Base-by-base conservation (phyloP, 495 filamentous ascomycete species). In the Corynascus novoguineensis region DNA sequence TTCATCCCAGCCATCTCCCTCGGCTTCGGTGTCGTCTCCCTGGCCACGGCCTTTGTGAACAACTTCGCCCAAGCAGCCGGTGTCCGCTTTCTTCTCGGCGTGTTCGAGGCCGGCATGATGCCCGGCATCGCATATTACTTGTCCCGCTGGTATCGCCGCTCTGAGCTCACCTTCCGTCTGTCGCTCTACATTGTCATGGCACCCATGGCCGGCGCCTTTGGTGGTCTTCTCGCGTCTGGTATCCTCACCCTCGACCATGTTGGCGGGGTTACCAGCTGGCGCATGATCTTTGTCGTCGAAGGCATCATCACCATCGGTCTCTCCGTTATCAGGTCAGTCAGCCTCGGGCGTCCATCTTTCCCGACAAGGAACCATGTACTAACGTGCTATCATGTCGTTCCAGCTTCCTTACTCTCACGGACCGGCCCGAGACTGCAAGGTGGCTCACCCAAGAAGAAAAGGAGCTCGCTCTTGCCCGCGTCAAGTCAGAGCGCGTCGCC, bases 71-170 rank as follows among this genome's bases (percentile, higher is more conserved):
- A 63, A 28, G 72, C 64, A 38, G 77, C 63, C 51, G 78, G 68
- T 1, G 75, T 81, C 11, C 77, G 78, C 11, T 81, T 81, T 55
- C 44, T 81, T 0, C 78, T 90, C 3, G 85, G 84, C 4, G 67
- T 82, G 15, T 85, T 86, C 56, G 85, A 89, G 67, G 80, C 85
- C 17, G 86, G 85, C 34, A 76, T 90, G 75, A 63, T 89, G 65
- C 86, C 86, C n/a, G 85, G 85, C 6, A 86, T 87, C 17, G 81
- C 83, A 1, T 89, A 88, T 68, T 88, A 88, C 58, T 63, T 90
- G 5, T 85, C 82, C 0, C 75, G 85, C 22, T 89, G 85, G 85
- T 89, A 88, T 59, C 76, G 83, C 17, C 76, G 84, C 41, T 78
- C 78, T 60, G 86, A 89, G 68, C 69, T 88, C 10, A 78, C 82